Base-by-base conservation (phyloP, 2,329 filamentous ascomycete species). In the Moelleriella libera region DNA sequence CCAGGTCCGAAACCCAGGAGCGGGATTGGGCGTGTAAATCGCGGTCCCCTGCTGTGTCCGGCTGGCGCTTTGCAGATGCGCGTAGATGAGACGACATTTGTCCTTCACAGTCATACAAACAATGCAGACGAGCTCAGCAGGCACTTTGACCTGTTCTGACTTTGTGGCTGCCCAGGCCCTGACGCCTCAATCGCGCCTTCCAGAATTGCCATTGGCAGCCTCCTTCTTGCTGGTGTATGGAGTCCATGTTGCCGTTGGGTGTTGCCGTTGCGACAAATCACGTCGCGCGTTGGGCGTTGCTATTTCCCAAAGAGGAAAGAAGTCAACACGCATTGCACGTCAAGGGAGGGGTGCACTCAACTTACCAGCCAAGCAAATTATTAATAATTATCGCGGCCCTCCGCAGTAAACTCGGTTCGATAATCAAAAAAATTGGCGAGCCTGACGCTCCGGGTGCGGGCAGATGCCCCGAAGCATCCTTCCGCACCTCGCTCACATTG, bases 311-410 rank as follows among this genome's bases (percentile, higher is more conserved):
- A 60, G 46, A 53, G 59, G 60, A 59, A 63, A 60, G 54, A 58
- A 59, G 57, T 62, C 56, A 61, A 63, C 59, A 62, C 60, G 59
- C 60, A 58, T 58, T 55, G 49, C 57, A 57, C 53, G 55, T 57
- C 48, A 54, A 49, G 49, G 47, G 30, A 42, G n/a, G 14, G 21
- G 31, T 14, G 14, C 7, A n/a, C n/a, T 7, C 40, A 2, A 46
- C 6, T 21, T 21, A 21, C 21, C 21, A 21, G 21, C 21, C 21
- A 21, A 21, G 21, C 21, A 21, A 21, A 21, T 3, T 3, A 21
- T 21, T 21, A 21, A 21, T 28, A 9, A 4, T 29, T 14, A 28
- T 21, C 14, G 10, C 5, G 8, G n/a, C 29, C 29, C 43, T n/a
- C 30, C 40, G 28, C 46, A 42, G 42, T 44, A 37, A 37, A 37